phyloP scores from a whole-genome alignment of 2,329 filamentous ascomycete species.

The Aulographum hederae region DNA sequence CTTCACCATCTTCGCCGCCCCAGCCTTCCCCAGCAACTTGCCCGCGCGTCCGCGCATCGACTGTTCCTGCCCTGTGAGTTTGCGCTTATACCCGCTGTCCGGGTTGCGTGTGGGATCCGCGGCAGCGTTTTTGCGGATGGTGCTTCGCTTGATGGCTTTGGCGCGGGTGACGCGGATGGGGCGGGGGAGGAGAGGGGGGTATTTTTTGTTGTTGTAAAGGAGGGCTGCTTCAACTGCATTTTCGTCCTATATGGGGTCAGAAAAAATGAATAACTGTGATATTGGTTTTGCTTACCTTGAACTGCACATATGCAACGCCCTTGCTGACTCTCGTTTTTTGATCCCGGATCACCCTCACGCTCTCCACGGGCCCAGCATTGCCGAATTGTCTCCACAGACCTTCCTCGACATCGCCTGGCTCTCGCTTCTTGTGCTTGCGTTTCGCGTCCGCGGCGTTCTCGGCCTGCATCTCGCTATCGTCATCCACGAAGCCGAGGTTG shows the following conservation, averaged over 20 bases:
- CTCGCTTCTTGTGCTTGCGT: constrained; percentile 41
- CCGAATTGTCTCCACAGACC: constrained; percentile 73
- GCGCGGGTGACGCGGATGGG: constrained; percentile 73
- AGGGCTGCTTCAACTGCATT: constrained; percentile 86
- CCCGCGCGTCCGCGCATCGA: constrained; percentile 55
- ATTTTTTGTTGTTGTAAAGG: constrained; percentile 76
- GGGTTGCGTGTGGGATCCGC: neutral
- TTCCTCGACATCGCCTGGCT: constrained; percentile 73
- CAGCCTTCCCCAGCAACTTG: constrained; percentile 55
- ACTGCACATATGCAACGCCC: constrained; percentile 95
- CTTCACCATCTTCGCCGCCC: constrained; percentile 35
- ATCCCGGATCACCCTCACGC: constrained; percentile 81
- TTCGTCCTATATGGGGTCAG: constrained; percentile 36
- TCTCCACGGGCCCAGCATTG: constrained; percentile 70
- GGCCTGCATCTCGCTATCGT: constrained; percentile 52
- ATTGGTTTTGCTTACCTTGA: constrained; percentile 37
- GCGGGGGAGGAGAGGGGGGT: constrained; percentile 83
- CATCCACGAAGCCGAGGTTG: constrained; percentile 89
- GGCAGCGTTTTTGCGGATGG: constrained; percentile 1
- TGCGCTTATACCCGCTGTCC: constrained; percentile 40
- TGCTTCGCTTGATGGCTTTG: constrained; percentile 39
- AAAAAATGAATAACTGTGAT: neutral
- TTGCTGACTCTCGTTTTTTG: constrained; percentile 84
- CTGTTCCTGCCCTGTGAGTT: constrained; percentile 49
- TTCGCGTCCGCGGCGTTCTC: constrained; percentile 50